Conservation (phyloP, 768 basidiomycete genomes). For the Calocybe cyanea region DNA sequence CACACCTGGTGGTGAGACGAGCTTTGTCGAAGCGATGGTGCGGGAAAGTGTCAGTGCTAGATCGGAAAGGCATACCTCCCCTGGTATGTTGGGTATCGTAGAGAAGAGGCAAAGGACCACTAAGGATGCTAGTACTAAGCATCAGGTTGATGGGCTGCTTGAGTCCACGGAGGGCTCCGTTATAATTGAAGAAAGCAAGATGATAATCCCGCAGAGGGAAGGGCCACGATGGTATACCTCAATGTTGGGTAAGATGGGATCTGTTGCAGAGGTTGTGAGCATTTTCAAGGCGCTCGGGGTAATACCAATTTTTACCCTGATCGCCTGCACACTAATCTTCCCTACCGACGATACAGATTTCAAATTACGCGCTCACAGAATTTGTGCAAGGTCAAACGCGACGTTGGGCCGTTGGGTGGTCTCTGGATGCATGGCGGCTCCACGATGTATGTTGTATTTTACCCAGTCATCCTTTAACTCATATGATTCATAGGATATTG, state of each 20-base stretch:
- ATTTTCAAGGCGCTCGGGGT: constrained; percentile 41
- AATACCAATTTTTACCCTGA: neutral
- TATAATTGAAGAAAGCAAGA: neutral
- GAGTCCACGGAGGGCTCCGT: neutral
- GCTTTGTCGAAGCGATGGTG: constrained; percentile 77
- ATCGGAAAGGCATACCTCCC: too few relatives aligned
- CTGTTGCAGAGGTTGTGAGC: constrained; percentile 58
- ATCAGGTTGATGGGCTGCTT: neutral
- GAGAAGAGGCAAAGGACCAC: neutral
- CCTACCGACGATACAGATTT: constrained; percentile 47
- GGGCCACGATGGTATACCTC: constrained; percentile 82
- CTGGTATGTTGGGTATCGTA: neutral
- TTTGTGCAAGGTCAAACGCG: constrained; percentile 85
- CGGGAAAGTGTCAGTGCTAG: constrained; percentile 51
- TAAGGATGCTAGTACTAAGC: neutral
- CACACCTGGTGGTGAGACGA: constrained; percentile 78
- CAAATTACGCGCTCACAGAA: constrained; percentile 83
- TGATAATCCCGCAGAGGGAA: neutral
- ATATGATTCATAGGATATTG: constrained; percentile 22
- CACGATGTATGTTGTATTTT: constrained; percentile 63
- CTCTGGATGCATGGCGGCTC: constrained; percentile 55
- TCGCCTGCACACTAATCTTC: neutral
- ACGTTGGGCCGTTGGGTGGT: constrained; percentile 94
- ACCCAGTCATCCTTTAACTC: neutral
- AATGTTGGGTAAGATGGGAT: constrained; percentile 85